Evolutionary conservation across 306 rosid species (phyloP).

Genomic region (Pyrus bretschneideri): DNA sequence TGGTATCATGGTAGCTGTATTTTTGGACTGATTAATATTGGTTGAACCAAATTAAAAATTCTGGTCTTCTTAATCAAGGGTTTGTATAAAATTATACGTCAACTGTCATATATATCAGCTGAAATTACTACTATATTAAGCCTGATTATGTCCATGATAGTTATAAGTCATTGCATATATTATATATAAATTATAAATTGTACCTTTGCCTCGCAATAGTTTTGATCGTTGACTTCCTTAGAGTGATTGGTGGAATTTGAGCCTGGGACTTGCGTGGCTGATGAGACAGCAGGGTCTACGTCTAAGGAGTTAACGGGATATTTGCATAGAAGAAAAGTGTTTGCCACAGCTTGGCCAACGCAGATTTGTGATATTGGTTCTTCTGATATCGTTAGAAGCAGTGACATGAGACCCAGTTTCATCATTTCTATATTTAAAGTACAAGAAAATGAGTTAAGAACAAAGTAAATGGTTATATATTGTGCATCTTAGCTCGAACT

Average conservation of each 20-base stretch:
- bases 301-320: conserved; percentile 2
- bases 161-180: no score
- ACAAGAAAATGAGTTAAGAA: background rate
- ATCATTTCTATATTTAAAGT: conserved; percentile 36
- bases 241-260: background rate
- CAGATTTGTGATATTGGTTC: conserved; percentile 58
- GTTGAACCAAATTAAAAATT: no score
- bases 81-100: no score
- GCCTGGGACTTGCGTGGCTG: conserved; percentile 12
- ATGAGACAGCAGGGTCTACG: background rate
- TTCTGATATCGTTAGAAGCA: conserved; percentile 44
- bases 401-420: conserved; percentile 51
- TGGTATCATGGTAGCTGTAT: no score
- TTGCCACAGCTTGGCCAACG: conserved; percentile 26
- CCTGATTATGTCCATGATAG: no score
- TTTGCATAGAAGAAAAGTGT: conserved; percentile 45
- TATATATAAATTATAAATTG: no score
- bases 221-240: background rate
- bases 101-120: no score
- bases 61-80: no score
- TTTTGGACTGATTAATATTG: no score
- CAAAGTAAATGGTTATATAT: background rate
- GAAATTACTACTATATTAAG: no score
- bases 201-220: conserved; percentile 50
- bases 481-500: no score